These are phyloP conservation scores for Phaeosphaeria sp. DNA, from an alignment of 2,329 filamentous ascomycete genomes.

Conservation along the genomic window DNA sequence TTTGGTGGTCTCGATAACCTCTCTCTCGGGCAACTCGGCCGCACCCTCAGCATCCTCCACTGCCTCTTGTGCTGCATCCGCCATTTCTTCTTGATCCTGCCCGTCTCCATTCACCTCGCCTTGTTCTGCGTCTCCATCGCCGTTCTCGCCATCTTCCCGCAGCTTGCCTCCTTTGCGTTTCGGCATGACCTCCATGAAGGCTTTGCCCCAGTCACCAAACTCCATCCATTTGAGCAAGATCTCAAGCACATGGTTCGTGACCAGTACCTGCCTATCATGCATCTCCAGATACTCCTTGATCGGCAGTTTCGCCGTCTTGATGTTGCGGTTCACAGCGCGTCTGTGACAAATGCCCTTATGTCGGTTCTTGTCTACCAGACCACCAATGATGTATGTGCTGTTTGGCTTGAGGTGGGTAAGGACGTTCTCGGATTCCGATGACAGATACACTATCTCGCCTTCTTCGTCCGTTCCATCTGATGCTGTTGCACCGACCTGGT, in stretches of 20 bases:
- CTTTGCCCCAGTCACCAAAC: conserved; percentile 86
- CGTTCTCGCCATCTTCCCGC: conserved; percentile 48
- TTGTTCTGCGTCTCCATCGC: conserved; percentile 19
- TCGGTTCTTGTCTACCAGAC: conserved; percentile 93
- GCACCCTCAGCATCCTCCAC: conserved; percentile 4
- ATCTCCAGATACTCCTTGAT: conserved; percentile 97
- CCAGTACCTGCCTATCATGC: conserved; percentile 82
- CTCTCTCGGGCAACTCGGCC: conserved; percentile 1
- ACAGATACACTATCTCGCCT: conserved; percentile 82
- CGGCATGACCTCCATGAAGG: conserved; percentile 87
- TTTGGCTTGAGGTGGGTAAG: conserved; percentile 84
- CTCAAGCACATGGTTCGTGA: conserved; percentile 95
- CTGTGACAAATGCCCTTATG: conserved; percentile 95
- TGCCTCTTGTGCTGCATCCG: conserved; percentile 15
- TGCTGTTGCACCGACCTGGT: conserved; percentile 6
- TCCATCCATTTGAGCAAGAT: conserved; percentile 97
- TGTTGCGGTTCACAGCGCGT: conserved; percentile 73
- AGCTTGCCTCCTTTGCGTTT: conserved; percentile 84
- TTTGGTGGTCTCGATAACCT: conserved; percentile 8
- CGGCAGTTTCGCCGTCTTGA: conserved; percentile 88
- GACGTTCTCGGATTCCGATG: conserved; percentile 87
- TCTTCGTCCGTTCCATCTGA: conserved; percentile 33
- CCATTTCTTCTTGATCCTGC: conserved; percentile 16
- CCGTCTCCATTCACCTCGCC: conserved; percentile 16
- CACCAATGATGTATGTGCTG: conserved; percentile 91